phyloP scores from a whole-genome alignment of 108 stramenopile genomes.

The Discostella stelligeroides region DNA sequence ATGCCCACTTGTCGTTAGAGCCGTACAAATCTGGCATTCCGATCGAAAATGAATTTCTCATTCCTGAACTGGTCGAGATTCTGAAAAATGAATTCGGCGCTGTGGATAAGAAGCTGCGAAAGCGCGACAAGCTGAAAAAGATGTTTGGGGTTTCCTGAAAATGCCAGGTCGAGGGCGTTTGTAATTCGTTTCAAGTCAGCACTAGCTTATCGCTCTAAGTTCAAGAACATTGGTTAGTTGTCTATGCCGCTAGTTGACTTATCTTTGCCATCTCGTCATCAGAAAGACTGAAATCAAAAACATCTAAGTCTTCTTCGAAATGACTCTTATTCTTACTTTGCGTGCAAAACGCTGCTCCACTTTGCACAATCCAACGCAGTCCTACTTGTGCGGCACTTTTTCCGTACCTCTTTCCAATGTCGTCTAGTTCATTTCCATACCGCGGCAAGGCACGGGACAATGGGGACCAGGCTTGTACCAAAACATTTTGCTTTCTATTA shows the following conservation, averaged over 20 bases:
- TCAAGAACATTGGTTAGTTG: neutral
- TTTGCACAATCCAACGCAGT: constrained; percentile 79
- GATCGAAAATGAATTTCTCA: constrained; percentile 71
- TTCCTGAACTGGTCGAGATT: constrained; percentile 77
- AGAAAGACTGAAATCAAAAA: constrained; percentile 78
- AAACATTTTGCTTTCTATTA: constrained; percentile 61
- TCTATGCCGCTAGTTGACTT: constrained; percentile 25
- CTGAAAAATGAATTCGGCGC: constrained; percentile 81
- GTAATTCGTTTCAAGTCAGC: too few species aligned
- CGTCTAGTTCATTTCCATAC: constrained; percentile 52
- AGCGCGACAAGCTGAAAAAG: constrained; percentile 27
- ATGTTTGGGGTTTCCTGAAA: constrained; percentile 13
- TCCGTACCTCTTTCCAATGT: constrained; percentile 69
- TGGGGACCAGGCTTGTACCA: constrained; percentile 83
- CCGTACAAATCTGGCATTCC: constrained; percentile 73
- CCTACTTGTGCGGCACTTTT: constrained; percentile 81
- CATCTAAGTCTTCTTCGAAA: constrained; percentile 70
- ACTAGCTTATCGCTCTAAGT: neutral
- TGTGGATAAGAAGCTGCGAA: constrained; percentile 55
- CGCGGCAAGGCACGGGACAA: constrained; percentile 50
- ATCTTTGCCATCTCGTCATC: constrained; percentile 65
- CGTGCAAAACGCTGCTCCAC: constrained; percentile 66
- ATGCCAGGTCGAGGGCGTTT: too few species aligned
- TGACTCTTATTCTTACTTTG: constrained; percentile 66
- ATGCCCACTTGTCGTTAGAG: constrained; percentile 77